These are phyloP conservation scores for Zymoseptoria ardabiliae DNA, from an alignment of 2,329 filamentous ascomycete species.

Conservation along the genomic window DNA sequence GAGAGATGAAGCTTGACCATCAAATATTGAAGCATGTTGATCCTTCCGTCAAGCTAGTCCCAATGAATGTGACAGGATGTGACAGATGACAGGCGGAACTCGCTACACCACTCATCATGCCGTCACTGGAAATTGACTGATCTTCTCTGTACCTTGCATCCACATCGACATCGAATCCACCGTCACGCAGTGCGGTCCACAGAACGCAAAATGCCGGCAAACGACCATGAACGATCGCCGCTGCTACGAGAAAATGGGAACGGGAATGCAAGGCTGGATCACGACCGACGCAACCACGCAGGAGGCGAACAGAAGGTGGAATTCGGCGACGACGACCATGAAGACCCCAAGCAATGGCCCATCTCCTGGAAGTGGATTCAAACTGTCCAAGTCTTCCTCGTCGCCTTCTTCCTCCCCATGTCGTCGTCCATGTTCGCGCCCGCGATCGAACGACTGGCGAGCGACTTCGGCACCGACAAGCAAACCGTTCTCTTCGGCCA, in stretches of 20 bases:
- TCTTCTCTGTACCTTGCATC: background rate
- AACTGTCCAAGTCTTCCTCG: conserved; percentile 4
- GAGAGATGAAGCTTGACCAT: background rate
- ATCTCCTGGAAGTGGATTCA: conserved; percentile 7
- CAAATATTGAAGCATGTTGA: background rate
- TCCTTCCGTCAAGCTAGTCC: background rate
- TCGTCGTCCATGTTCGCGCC: conserved; percentile 12
- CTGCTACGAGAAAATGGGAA: background rate
- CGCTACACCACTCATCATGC: background rate
- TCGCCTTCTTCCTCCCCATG: conserved; percentile 13
- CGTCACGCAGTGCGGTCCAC: no score
- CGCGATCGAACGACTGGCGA: conserved; percentile 30
- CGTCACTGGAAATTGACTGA: background rate
- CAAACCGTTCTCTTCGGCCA: conserved; percentile 40
- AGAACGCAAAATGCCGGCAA: background rate
- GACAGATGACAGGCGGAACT: background rate
- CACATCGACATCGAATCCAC: background rate
- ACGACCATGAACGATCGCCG: background rate
- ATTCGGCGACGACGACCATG: conserved; percentile 8
- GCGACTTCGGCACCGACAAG: conserved; percentile 34
- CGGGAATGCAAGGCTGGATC: background rate
- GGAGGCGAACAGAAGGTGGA: conserved; percentile 6
- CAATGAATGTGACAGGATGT: background rate
- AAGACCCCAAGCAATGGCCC: conserved; percentile 9
- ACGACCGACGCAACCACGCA: background rate